Conservation (phyloP, 306 rosid species). For the Medicago lupulina region DNA sequence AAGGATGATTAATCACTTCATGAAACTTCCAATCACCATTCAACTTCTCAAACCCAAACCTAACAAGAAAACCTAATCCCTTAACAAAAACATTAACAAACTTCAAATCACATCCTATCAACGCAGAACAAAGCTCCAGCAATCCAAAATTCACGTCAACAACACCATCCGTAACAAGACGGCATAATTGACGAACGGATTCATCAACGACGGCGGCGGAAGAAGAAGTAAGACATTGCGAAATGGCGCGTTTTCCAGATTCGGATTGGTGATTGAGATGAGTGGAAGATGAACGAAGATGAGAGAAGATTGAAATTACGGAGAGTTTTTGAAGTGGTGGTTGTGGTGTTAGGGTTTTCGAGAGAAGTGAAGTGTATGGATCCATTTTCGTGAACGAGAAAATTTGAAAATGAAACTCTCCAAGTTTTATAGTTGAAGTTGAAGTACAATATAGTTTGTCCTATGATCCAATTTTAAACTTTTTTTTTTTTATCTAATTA, state of each 20-base stretch:
- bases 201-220: constrained; percentile 81
- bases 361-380: constrained; percentile 60
- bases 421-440: too few relatives aligned
- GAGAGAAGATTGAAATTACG: constrained; percentile 79
- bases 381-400: constrained; percentile 49
- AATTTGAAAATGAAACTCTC: too few relatives aligned
- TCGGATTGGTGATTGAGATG: constrained; percentile 69
- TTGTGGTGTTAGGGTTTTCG: constrained; percentile 80
- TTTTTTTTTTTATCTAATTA: too few relatives aligned
- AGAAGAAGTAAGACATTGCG: constrained; percentile 67
- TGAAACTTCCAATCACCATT: constrained; percentile 52
- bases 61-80: constrained; percentile 73
- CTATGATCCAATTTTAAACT: too few relatives aligned
- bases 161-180: constrained; percentile 64
- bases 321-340: constrained; percentile 86
- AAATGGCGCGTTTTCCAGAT: constrained; percentile 75
- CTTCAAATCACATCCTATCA: constrained; percentile 67
- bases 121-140: constrained; percentile 81
- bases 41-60: constrained; percentile 61
- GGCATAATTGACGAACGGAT: constrained; percentile 84
- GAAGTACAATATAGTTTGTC: too few relatives aligned
- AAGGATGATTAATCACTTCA: constrained; percentile 64
- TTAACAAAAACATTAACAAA: constrained; percentile 71
- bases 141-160: constrained; percentile 56
- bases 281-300: constrained; percentile 77